Evolutionary conservation across 2,329 filamentous ascomycete species (phyloP).

Genomic region (Didymella sp.): DNA sequence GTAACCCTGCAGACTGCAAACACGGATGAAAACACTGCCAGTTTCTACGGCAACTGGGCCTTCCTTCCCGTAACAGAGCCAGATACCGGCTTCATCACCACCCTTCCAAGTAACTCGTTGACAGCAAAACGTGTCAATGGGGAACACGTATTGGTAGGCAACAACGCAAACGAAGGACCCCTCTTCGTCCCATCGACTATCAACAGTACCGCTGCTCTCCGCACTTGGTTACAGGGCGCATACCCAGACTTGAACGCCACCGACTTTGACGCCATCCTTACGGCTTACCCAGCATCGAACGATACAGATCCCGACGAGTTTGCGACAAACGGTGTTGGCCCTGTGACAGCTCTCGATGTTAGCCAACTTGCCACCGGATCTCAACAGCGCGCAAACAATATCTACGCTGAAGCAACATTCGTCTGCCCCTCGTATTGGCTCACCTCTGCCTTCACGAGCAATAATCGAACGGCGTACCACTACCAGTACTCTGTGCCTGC

Average conservation of each 20-base stretch:
- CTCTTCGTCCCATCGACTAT: constrained; percentile 56
- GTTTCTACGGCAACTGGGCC: constrained; percentile 50
- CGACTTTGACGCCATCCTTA: constrained; percentile 50
- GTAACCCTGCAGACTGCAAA: constrained; percentile 49
- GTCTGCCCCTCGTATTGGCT: constrained; percentile 65
- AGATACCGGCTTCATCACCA: constrained; percentile 49
- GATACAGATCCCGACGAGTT: constrained; percentile 15
- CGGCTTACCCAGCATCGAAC: constrained; percentile 47
- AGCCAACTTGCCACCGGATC: constrained; percentile 59
- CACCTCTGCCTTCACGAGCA: constrained; percentile 53
- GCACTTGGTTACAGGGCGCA: constrained; percentile 48
- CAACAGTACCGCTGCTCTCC: constrained; percentile 50
- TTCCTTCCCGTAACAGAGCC: constrained; percentile 52
- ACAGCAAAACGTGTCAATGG: constrained; percentile 48
- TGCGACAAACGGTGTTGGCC: constrained; percentile 32
- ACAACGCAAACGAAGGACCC: constrained; percentile 61
- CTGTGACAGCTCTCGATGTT: constrained; percentile 59
- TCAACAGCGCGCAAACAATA: constrained; percentile 61
- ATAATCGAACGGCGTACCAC: constrained; percentile 18
- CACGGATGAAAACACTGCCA: constrained; percentile 42
- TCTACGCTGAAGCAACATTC: constrained; percentile 64
- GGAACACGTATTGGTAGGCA: constrained; percentile 42
- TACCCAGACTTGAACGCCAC: constrained; percentile 51
- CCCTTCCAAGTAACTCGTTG: constrained; percentile 49
- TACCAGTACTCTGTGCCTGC: constrained; percentile 34